Evolutionary conservation across 148 eudicot species (phyloP).

Genomic region (Selenicereus undatus): DNA sequence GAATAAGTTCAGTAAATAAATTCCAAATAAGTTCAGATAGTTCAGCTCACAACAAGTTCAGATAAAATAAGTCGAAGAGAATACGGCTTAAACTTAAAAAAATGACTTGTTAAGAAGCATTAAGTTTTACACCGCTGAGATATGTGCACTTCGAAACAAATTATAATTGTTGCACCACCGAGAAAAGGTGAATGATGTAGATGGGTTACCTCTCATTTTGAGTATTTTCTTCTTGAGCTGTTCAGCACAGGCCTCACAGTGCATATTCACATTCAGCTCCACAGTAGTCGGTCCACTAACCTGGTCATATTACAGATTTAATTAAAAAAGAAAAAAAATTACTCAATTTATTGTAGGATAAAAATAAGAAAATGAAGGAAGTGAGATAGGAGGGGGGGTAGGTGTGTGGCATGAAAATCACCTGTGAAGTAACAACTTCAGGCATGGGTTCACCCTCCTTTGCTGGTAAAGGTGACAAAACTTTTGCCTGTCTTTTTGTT

Average conservation of each 20-base stretch:
- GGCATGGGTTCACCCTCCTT: constrained; percentile 79
- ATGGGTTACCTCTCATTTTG: constrained; percentile 71
- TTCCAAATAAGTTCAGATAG: too few species aligned
- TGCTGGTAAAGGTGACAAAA: constrained; percentile 81
- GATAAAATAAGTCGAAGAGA: too few species aligned
- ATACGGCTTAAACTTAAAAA: too few species aligned
- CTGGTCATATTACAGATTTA: constrained; percentile 27
- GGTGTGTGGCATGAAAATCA: constrained; percentile 20
- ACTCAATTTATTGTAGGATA: neutral
- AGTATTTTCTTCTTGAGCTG: constrained; percentile 92
- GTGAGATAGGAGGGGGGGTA: neutral
- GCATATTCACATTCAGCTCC: constrained; percentile 96
- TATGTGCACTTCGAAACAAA: too few species aligned
- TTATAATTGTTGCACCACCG: neutral
- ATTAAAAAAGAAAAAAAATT: too few species aligned
- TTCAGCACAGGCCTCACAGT: constrained; percentile 88
- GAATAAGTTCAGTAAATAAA: too few species aligned
- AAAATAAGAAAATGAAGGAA: neutral
- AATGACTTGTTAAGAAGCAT: too few species aligned
- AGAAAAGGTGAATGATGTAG: neutral
- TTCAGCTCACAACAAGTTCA: too few species aligned
- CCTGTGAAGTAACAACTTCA: constrained; percentile 77
- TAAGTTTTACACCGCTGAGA: too few species aligned
- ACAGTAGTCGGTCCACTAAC: constrained; percentile 70
- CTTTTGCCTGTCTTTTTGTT: constrained; percentile 67